These are phyloP conservation scores for Singerocomus inundabilis DNA, from an alignment of 1,284 basidiomycete genomes.

Conservation along the genomic window DNA sequence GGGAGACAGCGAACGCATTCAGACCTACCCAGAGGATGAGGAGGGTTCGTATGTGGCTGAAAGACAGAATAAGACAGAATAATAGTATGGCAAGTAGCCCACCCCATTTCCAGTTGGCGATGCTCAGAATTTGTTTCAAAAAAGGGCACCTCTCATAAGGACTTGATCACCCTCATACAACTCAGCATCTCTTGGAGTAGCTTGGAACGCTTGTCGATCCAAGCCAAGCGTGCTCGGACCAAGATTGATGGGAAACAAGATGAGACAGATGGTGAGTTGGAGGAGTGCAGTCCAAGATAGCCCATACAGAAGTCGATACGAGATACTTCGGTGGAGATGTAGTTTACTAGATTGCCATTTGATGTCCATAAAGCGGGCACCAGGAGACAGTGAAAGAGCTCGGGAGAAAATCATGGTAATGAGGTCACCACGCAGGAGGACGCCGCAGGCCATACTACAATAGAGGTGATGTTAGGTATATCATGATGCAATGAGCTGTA, in stretches of 20 bases:
- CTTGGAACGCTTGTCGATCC: constrained; percentile 89
- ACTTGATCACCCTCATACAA: constrained; percentile 89
- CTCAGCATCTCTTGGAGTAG: constrained; percentile 81
- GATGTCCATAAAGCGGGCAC: constrained; percentile 81
- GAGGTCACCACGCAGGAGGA: constrained; percentile 81
- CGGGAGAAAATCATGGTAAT: constrained; percentile 88
- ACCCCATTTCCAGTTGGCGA: constrained; percentile 72
- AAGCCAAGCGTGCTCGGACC: constrained; percentile 83
- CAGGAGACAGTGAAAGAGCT: constrained; percentile 75
- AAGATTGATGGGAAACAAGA: constrained; percentile 67
- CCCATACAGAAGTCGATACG: constrained; percentile 89
- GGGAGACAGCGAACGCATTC: constrained; percentile 63
- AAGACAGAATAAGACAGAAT: not conserved
- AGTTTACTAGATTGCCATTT: constrained; percentile 87
- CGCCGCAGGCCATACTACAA: constrained; percentile 69
- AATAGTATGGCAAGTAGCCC: constrained; percentile 20
- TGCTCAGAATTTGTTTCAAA: constrained; percentile 68
- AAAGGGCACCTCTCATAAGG: constrained; percentile 84
- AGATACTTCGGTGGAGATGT: constrained; percentile 91
- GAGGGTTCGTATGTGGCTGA: constrained; percentile 70
- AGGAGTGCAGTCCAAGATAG: constrained; percentile 77
- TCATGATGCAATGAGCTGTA: constrained; percentile 71
- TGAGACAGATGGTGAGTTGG: constrained; percentile 68
- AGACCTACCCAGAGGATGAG: constrained; percentile 73
- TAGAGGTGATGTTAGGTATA: constrained; percentile 83